Evolutionary conservation across 441 rosid genomes (phyloP).

Genomic region (Pelargonium fulgidum): DNA sequence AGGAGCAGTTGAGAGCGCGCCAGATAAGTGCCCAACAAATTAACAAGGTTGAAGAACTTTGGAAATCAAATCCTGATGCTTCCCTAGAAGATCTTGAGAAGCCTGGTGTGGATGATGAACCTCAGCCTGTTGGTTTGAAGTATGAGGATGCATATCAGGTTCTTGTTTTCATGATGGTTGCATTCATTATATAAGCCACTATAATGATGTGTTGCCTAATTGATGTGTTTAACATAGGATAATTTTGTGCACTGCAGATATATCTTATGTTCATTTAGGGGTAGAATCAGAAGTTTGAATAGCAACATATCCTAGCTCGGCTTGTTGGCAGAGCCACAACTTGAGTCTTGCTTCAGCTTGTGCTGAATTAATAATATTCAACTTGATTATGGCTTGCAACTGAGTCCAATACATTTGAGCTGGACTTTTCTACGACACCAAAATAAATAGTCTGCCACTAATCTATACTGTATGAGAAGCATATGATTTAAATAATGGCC

Average conservation of each 20-base stretch:
- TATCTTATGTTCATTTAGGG: not conserved
- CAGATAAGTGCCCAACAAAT: slow-evolving; percentile 99
- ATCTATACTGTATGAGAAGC: not conserved
- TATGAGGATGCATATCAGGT: slow-evolving; percentile 99
- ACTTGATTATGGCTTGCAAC: not conserved
- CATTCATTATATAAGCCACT: slow-evolving; percentile 3
- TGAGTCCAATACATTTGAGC: not conserved
- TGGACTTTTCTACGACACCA: not conserved
- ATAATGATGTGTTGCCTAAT: too few relatives aligned
- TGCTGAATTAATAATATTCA: not conserved
- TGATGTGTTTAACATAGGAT: not conserved
- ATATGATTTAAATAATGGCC: too few relatives aligned
- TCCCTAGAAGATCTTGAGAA: slow-evolving; percentile 98
- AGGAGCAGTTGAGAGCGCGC: slow-evolving; percentile 98
- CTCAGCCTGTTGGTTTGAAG: slow-evolving; percentile 83
- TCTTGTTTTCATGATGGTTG: slow-evolving; percentile 17
- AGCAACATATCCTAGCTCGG: not conserved
- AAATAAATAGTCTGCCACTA: not conserved
- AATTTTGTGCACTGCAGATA: not conserved
- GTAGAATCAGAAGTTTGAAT: not conserved
- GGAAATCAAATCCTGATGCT: slow-evolving; percentile 98
- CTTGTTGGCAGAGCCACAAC: not conserved
- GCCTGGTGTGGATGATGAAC: slow-evolving; percentile 99
- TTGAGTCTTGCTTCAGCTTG: not conserved
- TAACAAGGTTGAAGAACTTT: slow-evolving; percentile 95